These are phyloP conservation scores for Zymoseptoria pseudotritici DNA, from an alignment of 2,329 filamentous ascomycete genomes.

Conservation along the genomic window DNA sequence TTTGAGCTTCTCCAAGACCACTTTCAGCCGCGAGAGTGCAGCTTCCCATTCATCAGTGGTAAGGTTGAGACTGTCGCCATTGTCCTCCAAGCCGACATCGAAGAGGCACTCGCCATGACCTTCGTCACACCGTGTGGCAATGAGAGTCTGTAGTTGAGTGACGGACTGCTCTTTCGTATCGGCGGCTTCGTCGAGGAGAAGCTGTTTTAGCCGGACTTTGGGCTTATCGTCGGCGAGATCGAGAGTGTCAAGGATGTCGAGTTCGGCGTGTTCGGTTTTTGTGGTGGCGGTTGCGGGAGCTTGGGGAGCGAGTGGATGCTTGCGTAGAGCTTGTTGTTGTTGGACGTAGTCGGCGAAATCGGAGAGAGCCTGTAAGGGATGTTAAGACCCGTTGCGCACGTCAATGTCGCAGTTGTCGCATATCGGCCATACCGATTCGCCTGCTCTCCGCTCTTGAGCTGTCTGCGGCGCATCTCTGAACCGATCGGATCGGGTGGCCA, in stretches of 20 bases:
- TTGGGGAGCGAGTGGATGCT: conserved; percentile 30
- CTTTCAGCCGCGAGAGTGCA: conserved; percentile 59
- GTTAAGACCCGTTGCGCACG: conserved; percentile 1
- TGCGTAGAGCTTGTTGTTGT: conserved; percentile 72
- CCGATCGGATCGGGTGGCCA: conserved; percentile 29
- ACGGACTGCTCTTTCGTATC: conserved; percentile 49
- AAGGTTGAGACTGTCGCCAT: conserved; percentile 75
- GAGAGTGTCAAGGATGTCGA: conserved; percentile 79
- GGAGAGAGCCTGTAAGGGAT: conserved; percentile 59
- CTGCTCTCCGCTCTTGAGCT: conserved; percentile 73
- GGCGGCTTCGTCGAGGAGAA: conserved; percentile 55
- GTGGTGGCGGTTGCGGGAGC: conserved; percentile 34
- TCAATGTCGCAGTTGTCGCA: background rate
- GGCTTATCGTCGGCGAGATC: conserved; percentile 63
- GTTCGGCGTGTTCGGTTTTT: conserved; percentile 71
- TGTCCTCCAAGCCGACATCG: conserved; percentile 86
- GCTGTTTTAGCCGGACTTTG: conserved; percentile 62
- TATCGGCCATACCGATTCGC: conserved; percentile 61
- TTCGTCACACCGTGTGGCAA: conserved; percentile 66
- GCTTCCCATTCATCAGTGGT: conserved; percentile 65
- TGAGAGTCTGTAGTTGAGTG: conserved; percentile 55
- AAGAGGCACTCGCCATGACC: conserved; percentile 86
- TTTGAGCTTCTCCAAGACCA: conserved; percentile 55
- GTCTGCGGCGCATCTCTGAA: conserved; percentile 43
- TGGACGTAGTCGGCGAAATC: conserved; percentile 98